These are phyloP conservation scores for Pichia gijzeniarum DNA, from an alignment of 805 yeast species.

Conservation along the genomic window DNA sequence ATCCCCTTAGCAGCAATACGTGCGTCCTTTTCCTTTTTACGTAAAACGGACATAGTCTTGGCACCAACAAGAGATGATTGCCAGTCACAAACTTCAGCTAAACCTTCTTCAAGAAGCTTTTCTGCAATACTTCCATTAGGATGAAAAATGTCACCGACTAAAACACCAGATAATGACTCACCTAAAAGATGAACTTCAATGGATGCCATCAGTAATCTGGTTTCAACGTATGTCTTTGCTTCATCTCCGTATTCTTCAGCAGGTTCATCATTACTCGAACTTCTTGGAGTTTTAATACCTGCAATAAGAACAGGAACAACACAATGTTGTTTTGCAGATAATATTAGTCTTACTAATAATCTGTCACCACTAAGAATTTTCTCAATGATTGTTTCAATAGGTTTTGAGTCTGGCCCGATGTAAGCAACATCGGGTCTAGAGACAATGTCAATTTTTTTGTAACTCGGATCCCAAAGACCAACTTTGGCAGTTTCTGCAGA, in stretches of 20 bases:
- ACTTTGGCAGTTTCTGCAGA: slow-evolving; percentile 43
- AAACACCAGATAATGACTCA: slow-evolving; percentile 52
- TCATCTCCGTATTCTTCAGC: slow-evolving; percentile 59
- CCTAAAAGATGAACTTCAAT: slow-evolving; percentile 56
- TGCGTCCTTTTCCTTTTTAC: slow-evolving; percentile 62
- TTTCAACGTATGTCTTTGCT: slow-evolving; percentile 58
- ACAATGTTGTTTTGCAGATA: slow-evolving; percentile 42
- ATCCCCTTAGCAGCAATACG: slow-evolving; percentile 47
- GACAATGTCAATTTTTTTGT: slow-evolving; percentile 21
- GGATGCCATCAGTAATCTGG: slow-evolving; percentile 54
- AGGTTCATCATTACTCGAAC: slow-evolving; percentile 40
- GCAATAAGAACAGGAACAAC: slow-evolving; percentile 60
- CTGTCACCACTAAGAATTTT: slow-evolving; percentile 76
- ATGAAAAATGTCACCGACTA: slow-evolving; percentile 53
- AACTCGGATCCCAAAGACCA: slow-evolving; percentile 50
- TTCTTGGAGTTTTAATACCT: slow-evolving; percentile 68
- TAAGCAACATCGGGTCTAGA: slow-evolving; percentile 30
- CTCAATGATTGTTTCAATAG: slow-evolving; percentile 59
- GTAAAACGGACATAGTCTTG: slow-evolving; percentile 49
- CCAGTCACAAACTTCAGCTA: slow-evolving; percentile 75
- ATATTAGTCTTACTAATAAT: slow-evolving; percentile 47
- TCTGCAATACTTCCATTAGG: slow-evolving; percentile 76
- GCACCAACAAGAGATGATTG: slow-evolving; percentile 68
- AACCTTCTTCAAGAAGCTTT: slow-evolving; percentile 59
- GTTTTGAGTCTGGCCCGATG: slow-evolving; percentile 27